phyloP scores from a whole-genome alignment of 192 early-diverging fungal species.

The Spizellomyces punctatus region DNA sequence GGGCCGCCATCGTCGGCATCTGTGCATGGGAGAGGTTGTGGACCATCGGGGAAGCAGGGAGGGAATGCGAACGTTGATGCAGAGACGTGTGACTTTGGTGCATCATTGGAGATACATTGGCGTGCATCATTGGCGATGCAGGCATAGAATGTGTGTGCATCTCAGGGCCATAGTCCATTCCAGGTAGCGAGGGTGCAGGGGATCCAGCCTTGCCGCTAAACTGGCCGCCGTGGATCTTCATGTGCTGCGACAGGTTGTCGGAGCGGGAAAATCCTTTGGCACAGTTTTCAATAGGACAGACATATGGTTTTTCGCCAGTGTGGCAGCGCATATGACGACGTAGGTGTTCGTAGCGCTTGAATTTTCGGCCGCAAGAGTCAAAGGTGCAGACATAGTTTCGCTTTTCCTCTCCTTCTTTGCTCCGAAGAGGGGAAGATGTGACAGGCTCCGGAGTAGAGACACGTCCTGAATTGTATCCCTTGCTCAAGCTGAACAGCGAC shows the following conservation, averaged over 20 bases:
- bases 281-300: constrained; percentile 56
- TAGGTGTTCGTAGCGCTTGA: constrained; percentile 80
- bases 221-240: constrained; percentile 34
- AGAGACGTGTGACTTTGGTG: not conserved
- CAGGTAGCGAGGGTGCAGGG: not conserved
- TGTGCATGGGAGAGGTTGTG: not conserved
- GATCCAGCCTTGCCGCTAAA: not conserved
- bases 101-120: not conserved
- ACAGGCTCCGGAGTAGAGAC: constrained; percentile 8
- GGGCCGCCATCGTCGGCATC: not conserved
- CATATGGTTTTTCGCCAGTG: constrained; percentile 66
- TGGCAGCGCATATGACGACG: constrained; percentile 73
- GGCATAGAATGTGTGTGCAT: not conserved
- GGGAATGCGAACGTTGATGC: constrained; percentile 9
- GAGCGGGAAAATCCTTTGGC: constrained; percentile 62
- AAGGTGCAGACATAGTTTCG: constrained; percentile 38
- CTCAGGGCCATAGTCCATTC: not conserved
- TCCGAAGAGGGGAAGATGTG: not conserved
- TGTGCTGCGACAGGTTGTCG: constrained; percentile 68
- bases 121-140: not conserved
- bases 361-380: constrained; percentile 42
- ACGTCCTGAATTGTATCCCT: constrained; percentile 5
- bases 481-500: constrained; percentile 27
- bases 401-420: constrained; percentile 18
- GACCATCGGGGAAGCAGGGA: constrained; percentile 10